These are phyloP conservation scores for Zymoseptoria passerinii DNA, from an alignment of 2,329 filamentous ascomycete genomes.

Conservation along the genomic window DNA sequence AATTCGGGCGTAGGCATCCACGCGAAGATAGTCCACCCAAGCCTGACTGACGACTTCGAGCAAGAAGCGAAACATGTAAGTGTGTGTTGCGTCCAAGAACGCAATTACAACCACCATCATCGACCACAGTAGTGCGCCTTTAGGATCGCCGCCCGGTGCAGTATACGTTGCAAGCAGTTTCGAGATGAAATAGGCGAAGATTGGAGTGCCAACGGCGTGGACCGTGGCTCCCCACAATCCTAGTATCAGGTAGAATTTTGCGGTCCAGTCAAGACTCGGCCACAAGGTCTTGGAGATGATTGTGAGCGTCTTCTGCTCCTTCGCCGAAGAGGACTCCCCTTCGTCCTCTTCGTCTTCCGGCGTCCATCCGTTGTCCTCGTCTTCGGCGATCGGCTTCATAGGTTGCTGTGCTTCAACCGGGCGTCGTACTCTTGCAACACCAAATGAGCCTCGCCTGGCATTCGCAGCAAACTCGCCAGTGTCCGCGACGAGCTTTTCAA, in stretches of 20 bases:
- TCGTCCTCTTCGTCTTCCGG: conserved; percentile 1
- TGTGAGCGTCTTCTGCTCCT: conserved; percentile 29
- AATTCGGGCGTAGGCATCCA: conserved; percentile 59
- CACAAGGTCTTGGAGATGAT: conserved; percentile 62
- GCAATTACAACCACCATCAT: conserved; percentile 62
- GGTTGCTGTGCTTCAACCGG: conserved; percentile 10
- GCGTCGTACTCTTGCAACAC: conserved; percentile 5
- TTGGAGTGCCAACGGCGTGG: conserved; percentile 59
- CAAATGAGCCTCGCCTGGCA: conserved; percentile 9
- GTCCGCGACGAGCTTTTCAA: conserved; percentile 15
- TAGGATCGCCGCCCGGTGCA: conserved; percentile 40
- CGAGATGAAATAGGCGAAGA: conserved; percentile 69
- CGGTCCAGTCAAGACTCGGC: conserved; percentile 49
- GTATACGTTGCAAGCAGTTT: conserved; percentile 66
- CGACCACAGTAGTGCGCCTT: conserved; percentile 56
- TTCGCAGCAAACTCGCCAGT: conserved; percentile 16
- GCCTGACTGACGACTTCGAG: conserved; percentile 63
- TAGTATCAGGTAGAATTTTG: conserved; percentile 49
- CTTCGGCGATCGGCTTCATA: conserved; percentile 2
- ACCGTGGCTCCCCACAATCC: conserved; percentile 55
- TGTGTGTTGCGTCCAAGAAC: conserved; percentile 54
- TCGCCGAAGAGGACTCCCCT: conserved; percentile 1
- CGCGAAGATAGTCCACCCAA: conserved; percentile 68
- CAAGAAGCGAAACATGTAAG: conserved; percentile 60
- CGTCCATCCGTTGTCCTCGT: not conserved